Conservation (phyloP, 176 grass and related monocot species). For the Puya raimondii region DNA sequence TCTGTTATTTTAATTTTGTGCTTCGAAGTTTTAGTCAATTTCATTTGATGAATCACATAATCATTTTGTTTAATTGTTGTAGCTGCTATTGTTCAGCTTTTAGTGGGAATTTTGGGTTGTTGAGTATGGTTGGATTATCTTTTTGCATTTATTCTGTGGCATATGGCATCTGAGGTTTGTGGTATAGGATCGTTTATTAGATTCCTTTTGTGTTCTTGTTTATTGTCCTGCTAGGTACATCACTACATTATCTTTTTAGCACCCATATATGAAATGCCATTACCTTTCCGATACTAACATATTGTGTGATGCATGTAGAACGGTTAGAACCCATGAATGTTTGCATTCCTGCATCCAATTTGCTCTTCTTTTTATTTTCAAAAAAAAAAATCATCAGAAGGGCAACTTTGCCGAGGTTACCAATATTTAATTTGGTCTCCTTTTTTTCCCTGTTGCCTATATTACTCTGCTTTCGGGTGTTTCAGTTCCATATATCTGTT, state of each 20-base stretch:
- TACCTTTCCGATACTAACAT: too few relatives aligned
- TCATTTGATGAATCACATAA: not conserved
- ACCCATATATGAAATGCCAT: too few relatives aligned
- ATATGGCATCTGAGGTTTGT: not conserved
- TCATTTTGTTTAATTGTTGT: not conserved
- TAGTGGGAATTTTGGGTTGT: not conserved
- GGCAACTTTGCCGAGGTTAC: slow-evolving; percentile 69
- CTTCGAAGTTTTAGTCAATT: not conserved
- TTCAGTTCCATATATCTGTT: slow-evolving; percentile 2
- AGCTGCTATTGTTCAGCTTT: not conserved
- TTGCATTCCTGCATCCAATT: too few relatives aligned
- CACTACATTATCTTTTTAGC: too few relatives aligned
- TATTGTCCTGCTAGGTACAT: too few relatives aligned
- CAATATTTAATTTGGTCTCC: slow-evolving; percentile 45
- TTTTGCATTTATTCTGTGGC: not conserved
- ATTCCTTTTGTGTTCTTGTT: too few relatives aligned
- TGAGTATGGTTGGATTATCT: not conserved
- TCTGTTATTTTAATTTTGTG: not conserved
- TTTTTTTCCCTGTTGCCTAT: slow-evolving; percentile 85
- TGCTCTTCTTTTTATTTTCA: too few relatives aligned
- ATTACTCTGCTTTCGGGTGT: slow-evolving; percentile 18
- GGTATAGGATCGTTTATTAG: too few relatives aligned
- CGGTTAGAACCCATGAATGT: too few relatives aligned
- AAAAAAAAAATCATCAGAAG: too few relatives aligned
- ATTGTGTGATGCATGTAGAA: too few relatives aligned